phyloP scores from a whole-genome alignment of 768 basidiomycete species.

The Dentipellis sp. region DNA sequence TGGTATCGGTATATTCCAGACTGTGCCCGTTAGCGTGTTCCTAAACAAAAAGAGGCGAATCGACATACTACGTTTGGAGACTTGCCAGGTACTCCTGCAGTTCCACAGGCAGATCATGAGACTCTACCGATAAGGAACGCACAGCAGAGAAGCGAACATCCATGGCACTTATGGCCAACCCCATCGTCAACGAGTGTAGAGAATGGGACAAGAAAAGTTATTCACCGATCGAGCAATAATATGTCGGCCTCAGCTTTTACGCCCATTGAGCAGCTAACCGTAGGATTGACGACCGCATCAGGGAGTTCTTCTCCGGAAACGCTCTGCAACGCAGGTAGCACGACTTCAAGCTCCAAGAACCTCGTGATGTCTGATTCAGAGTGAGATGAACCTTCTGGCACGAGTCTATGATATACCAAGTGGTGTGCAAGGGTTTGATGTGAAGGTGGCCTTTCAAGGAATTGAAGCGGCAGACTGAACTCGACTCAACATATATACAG shows the following conservation, averaged over 20 bases:
- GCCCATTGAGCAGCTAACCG: background rate
- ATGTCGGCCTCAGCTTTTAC: conserved; percentile 5
- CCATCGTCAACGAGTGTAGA: background rate
- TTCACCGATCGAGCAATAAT: conserved; percentile 11
- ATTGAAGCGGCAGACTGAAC: conserved; percentile 17
- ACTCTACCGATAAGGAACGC: conserved; percentile 21
- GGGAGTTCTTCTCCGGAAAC: background rate
- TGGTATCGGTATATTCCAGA: conserved; percentile 21
- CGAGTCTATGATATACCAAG: conserved; percentile 7
- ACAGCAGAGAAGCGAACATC: conserved; percentile 44
- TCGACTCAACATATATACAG: conserved; percentile 22
- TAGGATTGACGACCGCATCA: background rate
- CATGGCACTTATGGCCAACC: conserved; percentile 18
- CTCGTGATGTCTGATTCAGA: background rate
- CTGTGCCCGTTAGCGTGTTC: conserved; percentile 18
- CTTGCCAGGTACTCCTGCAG: conserved; percentile 32
- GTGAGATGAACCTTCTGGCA: background rate
- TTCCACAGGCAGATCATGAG: conserved; percentile 28
- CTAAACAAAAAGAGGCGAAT: background rate
- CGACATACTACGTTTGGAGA: conserved; percentile 36
- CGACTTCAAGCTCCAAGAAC: conserved; percentile 9
- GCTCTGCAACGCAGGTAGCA: background rate
- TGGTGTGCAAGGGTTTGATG: conserved; percentile 10
- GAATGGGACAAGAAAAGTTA: background rate
- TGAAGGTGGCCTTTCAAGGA: conserved; percentile 2